Conservation (phyloP, 306 rosid species). For the Cicer cuneatum region DNA sequence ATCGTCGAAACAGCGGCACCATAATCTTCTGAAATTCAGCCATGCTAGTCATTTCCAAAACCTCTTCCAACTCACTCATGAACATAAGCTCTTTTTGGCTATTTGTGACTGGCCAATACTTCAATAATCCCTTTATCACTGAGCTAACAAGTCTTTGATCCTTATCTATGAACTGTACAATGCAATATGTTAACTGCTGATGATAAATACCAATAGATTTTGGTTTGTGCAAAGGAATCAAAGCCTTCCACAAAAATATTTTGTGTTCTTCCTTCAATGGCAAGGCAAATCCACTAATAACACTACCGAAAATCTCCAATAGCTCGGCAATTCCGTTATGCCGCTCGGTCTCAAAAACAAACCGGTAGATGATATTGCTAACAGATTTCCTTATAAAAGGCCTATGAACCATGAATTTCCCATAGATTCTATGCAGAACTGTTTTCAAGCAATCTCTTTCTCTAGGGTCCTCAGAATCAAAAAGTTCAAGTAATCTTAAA, state of each 20-base stretch:
- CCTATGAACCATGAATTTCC: conserved; percentile 96
- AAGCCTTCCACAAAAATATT: conserved; percentile 79
- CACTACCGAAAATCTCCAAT: conserved; percentile 96
- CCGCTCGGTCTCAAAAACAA: conserved; percentile 88
- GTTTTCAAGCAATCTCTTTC: conserved; percentile 99
- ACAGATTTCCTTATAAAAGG: conserved; percentile 87
- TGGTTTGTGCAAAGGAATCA: conserved; percentile 95
- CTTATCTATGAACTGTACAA: conserved; percentile 91
- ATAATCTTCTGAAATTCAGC: conserved; percentile 84
- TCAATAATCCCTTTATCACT: conserved; percentile 82
- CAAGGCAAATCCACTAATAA: conserved; percentile 92
- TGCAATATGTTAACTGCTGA: conserved; percentile 88
- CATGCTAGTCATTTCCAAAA: conserved; percentile 90
- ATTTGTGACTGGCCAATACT: conserved; percentile 95
- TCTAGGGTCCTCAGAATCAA: conserved; percentile 97
- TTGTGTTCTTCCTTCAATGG: conserved; percentile 99
- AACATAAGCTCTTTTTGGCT: conserved; percentile 99
- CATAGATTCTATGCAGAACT: conserved; percentile 88
- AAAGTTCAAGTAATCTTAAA: conserved; percentile 85
- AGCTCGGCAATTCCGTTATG: conserved; percentile 96
- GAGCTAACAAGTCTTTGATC: conserved; percentile 85
- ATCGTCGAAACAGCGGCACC: conserved; percentile 78
- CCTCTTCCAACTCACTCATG: conserved; percentile 91
- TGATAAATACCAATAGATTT: conserved; percentile 93
- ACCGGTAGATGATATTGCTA: conserved; percentile 83